These are phyloP conservation scores for Trametes polyzona DNA, from an alignment of 1,284 basidiomycete genomes.

Conservation along the genomic window DNA sequence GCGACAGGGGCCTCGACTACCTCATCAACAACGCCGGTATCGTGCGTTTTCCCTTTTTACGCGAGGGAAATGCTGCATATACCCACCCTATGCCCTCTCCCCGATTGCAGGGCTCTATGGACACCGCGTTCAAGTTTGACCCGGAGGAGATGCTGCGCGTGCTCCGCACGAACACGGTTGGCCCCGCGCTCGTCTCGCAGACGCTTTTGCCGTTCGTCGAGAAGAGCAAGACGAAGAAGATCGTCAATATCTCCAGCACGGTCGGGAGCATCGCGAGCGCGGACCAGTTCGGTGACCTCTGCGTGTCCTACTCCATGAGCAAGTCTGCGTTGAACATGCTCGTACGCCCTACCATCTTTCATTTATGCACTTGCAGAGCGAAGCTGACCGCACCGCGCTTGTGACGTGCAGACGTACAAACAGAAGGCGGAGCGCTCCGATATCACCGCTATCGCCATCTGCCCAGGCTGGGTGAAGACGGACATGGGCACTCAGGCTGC, in stretches of 20 bases:
- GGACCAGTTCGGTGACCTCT: too few relatives aligned
- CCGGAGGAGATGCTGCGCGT: constrained; percentile 21
- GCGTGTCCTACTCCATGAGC: constrained; percentile 31
- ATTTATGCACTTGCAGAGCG: too few relatives aligned
- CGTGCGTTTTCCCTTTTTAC: constrained; percentile 22
- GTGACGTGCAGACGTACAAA: neutral
- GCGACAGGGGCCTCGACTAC: constrained; percentile 38
- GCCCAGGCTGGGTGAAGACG: constrained; percentile 5
- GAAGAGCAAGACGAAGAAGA: constrained; percentile 36
- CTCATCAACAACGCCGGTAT: constrained; percentile 44
- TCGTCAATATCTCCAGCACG: constrained; percentile 40
- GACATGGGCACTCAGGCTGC: constrained; percentile 39
- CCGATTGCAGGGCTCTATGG: constrained; percentile 21
- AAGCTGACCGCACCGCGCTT: too few relatives aligned
- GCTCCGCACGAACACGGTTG: constrained; percentile 38
- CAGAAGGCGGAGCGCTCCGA: neutral
- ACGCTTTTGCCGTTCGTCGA: constrained; percentile 37
- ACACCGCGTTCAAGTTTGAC: constrained; percentile 33
- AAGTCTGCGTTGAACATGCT: constrained; percentile 38
- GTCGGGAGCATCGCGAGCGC: constrained; percentile 35
- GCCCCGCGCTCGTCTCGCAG: constrained; percentile 37
- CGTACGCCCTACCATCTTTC: too few relatives aligned
- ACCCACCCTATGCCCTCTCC: neutral
- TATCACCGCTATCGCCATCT: neutral
- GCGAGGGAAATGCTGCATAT: too few relatives aligned